Conservation (phyloP, 2,329 filamentous ascomycete genomes). For the Penicillium nordicum region DNA sequence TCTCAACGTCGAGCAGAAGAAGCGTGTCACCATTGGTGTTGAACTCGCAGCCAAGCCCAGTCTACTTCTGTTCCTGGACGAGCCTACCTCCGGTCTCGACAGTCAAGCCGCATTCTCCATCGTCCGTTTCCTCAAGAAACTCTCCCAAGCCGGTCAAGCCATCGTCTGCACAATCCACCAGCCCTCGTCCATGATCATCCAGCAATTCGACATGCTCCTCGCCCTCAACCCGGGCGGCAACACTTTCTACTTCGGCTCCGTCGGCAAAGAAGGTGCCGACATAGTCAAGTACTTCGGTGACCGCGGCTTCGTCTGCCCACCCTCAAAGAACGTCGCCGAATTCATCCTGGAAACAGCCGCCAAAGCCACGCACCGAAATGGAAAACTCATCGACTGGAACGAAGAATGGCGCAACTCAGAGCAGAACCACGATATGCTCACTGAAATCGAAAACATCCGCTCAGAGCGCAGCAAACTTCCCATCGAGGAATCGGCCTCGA, state of each 20-base stretch:
- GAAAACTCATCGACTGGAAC: conserved; percentile 65
- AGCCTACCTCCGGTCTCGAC: conserved; percentile 69
- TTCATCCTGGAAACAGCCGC: conserved; percentile 65
- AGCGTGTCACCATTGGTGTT: conserved; percentile 69
- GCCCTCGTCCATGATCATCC: conserved; percentile 64
- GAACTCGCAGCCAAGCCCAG: conserved; percentile 68
- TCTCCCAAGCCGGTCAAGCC: conserved; percentile 63
- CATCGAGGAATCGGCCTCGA: conserved; percentile 36
- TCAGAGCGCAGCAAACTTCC: conserved; percentile 53
- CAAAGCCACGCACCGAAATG: conserved; percentile 54
- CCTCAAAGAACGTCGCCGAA: conserved; percentile 63
- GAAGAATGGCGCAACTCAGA: conserved; percentile 68
- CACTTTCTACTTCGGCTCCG: conserved; percentile 70
- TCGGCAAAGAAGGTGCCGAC: conserved; percentile 63
- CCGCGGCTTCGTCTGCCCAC: conserved; percentile 63
- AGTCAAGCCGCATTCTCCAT: conserved; percentile 67
- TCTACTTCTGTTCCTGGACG: conserved; percentile 67
- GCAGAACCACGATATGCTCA: conserved; percentile 56
- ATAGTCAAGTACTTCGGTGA: conserved; percentile 67
- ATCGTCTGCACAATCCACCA: conserved; percentile 74
- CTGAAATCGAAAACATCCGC: conserved; percentile 65
- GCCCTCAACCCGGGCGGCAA: conserved; percentile 66
- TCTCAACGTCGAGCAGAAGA: conserved; percentile 66
- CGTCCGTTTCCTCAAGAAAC: conserved; percentile 65
- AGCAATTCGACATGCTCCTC: conserved; percentile 71